Conservation (phyloP, 2,329 filamentous ascomycete genomes). For the Fusarium napiforme region DNA sequence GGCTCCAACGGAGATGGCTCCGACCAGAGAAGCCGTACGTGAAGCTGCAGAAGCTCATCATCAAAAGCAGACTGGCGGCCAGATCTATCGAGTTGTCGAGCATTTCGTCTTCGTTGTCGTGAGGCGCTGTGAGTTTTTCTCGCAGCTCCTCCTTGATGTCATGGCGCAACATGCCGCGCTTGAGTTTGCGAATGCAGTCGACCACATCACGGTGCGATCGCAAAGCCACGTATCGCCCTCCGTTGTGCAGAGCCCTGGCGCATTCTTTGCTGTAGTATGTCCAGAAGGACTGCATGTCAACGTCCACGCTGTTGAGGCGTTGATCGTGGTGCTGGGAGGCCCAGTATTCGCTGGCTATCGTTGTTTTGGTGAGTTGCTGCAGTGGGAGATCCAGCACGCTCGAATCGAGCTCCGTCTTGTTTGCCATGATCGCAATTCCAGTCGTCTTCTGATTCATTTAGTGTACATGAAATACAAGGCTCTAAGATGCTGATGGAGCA, state of each 20-base stretch:
- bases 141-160: neutral
- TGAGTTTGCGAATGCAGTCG: neutral
- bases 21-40: neutral
- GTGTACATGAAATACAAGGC: fast-evolving
- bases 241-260: neutral
- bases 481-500: neutral
- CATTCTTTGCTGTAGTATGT: neutral
- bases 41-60: neutral
- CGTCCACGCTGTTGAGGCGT: neutral
- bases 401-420: neutral
- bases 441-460: fast-evolving
- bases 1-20: neutral
- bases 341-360: neutral
- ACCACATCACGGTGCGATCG: neutral
- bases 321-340: neutral
- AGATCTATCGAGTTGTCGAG: neutral
- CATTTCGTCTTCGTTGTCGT: neutral
- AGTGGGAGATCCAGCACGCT: neutral
- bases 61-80: neutral
- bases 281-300: neutral
- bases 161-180: neutral
- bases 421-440: neutral
- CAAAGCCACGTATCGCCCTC: neutral
- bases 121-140: neutral
- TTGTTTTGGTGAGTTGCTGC: neutral